Percentiles rank a stretch among this genome's conserved stretches.
phyloP scores from a whole-genome alignment of 2,329 filamentous ascomycete genomes.

The Dichotomopilus funicola region DNA sequence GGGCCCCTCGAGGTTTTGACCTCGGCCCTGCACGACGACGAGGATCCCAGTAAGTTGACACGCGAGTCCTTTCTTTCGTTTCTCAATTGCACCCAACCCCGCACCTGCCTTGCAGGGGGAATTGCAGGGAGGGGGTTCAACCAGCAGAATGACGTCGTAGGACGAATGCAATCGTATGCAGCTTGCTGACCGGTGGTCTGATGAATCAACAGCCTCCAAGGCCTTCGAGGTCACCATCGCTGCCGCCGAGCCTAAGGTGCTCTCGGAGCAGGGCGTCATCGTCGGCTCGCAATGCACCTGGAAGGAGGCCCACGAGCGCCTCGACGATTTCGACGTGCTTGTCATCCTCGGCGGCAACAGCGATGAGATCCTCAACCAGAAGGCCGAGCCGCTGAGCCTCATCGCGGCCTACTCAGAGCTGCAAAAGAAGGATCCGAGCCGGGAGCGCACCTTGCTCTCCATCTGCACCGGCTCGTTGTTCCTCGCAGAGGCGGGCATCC shows the following conservation, averaged over 20 bases:
- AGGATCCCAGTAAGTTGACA: slow-evolving; percentile 43
- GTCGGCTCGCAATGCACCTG: slow-evolving; percentile 70
- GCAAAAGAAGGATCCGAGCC: slow-evolving; percentile 69
- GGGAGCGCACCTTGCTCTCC: slow-evolving; percentile 74
- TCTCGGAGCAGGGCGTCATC: slow-evolving; percentile 58
- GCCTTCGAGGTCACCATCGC: slow-evolving; percentile 55
- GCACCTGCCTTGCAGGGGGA: background rate
- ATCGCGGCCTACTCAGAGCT: slow-evolving; percentile 73
- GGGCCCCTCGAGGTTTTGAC: slow-evolving; percentile 48
- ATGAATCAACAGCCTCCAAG: slow-evolving; percentile 38
- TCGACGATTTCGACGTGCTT: slow-evolving; percentile 73
- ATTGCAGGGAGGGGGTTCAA: too few species aligned
- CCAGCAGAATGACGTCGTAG: background rate
- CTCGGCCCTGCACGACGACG: slow-evolving; percentile 45
- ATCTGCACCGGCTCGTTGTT: slow-evolving; percentile 75
- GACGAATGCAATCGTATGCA: background rate
- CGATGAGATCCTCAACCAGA: slow-evolving; percentile 58
- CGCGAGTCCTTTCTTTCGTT: background rate
- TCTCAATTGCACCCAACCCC: background rate
- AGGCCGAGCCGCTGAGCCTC: slow-evolving; percentile 61
- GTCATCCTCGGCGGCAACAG: slow-evolving; percentile 68
- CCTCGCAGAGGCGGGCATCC: slow-evolving; percentile 68
- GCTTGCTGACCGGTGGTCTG: slow-evolving; percentile 12
- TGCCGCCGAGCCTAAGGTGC: slow-evolving; percentile 46
- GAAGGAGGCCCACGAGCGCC: slow-evolving; percentile 68